Evolutionary conservation across 2,329 filamentous ascomycete genomes (phyloP).

Genomic region (Xylaria polymorpha): DNA sequence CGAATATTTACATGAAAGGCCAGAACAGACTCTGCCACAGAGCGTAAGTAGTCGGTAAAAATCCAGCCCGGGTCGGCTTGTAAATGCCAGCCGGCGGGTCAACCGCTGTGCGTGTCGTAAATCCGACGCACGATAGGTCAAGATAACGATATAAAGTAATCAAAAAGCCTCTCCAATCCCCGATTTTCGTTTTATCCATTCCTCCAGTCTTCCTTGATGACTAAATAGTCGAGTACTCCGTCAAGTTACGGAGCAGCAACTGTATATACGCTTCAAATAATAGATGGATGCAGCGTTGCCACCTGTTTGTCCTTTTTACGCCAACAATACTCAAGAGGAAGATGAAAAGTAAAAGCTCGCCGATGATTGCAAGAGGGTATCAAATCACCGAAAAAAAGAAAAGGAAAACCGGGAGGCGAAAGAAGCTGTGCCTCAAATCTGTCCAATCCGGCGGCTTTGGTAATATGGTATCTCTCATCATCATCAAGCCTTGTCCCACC

Average conservation of each 20-base stretch:
- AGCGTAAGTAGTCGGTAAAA: background rate
- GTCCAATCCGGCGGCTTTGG: constrained; percentile 6
- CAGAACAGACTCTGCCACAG: background rate
- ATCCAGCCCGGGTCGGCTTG: background rate
- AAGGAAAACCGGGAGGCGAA: background rate
- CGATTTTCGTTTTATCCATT: background rate
- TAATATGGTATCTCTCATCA: constrained; percentile 10
- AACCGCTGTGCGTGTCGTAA: background rate
- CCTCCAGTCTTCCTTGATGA: background rate
- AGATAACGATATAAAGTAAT: background rate
- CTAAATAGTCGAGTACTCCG: background rate
- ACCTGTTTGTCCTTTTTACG: constrained; percentile 10
- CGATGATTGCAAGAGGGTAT: constrained; percentile 29
- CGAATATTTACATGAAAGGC: constrained; percentile 23
- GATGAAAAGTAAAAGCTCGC: constrained; percentile 3
- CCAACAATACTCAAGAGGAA: constrained; percentile 3
- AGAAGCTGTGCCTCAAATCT: background rate
- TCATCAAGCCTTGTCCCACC: constrained; percentile 9
- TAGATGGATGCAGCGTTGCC: constrained; percentile 15
- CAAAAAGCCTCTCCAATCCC: constrained; percentile 1
- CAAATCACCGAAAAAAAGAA: constrained; percentile 20
- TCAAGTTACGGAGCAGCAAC: background rate
- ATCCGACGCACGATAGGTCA: background rate
- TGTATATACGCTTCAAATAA: constrained; percentile 19
- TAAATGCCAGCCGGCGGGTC: background rate